Evolutionary conservation across 2,329 filamentous ascomycete genomes (phyloP), one percentile per base, ranked within the genome.

Genomic region (Fusarium sp.): DNA sequence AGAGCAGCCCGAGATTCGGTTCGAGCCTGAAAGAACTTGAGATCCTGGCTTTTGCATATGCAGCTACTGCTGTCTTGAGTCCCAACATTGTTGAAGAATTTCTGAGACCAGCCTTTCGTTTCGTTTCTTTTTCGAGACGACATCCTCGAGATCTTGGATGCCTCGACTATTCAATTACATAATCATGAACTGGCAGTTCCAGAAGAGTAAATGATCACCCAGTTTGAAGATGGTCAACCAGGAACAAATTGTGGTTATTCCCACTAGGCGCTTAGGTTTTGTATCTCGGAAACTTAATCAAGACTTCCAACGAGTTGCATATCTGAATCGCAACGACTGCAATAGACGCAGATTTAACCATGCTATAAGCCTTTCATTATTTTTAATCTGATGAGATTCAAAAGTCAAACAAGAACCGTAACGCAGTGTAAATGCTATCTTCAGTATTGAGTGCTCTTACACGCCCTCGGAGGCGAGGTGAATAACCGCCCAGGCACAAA

Each of bases 21-120:
- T 66, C 38, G 39, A 70, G 54, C 60, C 66, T 66, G 51, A 66
- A 55, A 17, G 28, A 44, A 66, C 11, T 41, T 42, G 54, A 36
- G 32, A 61, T 38, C 48, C 44, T 71, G 39, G 50, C 32, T 32
- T 39, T 24, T 70, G 59, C 58, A 58, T 51, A 66, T 71, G 68
- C 67, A 66, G 60, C 32, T 22, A 20, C 24, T 39, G 50, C 22
- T 28, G 63, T 30, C 26, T 24, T 18, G 41, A 44, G 58, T 44
- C 54, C 17, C 24, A 39, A 24, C 24, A 48, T 53, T 50, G 44
- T 67, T 69, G 56, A 69, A 69, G 56, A 63, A 28, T n/a, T 41
- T 69, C 38, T 45, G 42, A 63, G 63, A 64, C 57, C 42, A 64
- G 39, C 24, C 24, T 69, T 47, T 36, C 32, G 7, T 69, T 54